These are phyloP conservation scores for Carex kokanica DNA, from an alignment of 176 grass and related monocot genomes.

Conservation along the genomic window DNA sequence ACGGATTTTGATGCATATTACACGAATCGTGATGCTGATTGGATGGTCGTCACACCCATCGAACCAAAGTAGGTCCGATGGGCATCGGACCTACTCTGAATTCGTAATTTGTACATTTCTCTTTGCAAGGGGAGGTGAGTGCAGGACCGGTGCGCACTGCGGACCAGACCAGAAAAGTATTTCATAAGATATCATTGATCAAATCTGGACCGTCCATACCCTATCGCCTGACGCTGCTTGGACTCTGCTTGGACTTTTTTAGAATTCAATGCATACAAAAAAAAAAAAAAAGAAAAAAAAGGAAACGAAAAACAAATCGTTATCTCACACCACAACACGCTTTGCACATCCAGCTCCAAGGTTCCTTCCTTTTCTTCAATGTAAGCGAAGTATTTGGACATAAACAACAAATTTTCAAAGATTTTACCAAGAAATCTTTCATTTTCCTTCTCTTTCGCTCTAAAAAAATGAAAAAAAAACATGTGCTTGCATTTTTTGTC, in stretches of 20 bases:
- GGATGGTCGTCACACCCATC: no score
- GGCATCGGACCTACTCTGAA: no score
- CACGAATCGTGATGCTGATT: no score
- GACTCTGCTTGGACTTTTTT: not conserved
- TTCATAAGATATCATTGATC: not conserved
- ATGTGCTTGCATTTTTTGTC: not conserved
- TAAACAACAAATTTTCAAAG: not conserved
- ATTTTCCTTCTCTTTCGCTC: not conserved
- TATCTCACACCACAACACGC: not conserved
- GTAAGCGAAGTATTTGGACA: conserved; percentile 11
- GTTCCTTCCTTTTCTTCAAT: not conserved
- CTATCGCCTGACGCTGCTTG: conserved; percentile 23
- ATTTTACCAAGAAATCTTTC: not conserved
- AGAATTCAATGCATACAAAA: not conserved
- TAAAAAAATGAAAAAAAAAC: not conserved
- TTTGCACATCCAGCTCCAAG: not conserved
- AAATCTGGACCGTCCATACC: conserved; percentile 22
- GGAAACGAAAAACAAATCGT: not conserved
- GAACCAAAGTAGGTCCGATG: no score
- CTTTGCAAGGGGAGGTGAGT: conserved; percentile 17
- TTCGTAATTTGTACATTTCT: not conserved
- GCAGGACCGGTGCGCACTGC: not conserved
- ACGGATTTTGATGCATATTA: no score
- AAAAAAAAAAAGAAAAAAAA: not conserved
- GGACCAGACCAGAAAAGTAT: not conserved